Conservation (phyloP, 306 rosid species). For the Lathyrus sativus region DNA sequence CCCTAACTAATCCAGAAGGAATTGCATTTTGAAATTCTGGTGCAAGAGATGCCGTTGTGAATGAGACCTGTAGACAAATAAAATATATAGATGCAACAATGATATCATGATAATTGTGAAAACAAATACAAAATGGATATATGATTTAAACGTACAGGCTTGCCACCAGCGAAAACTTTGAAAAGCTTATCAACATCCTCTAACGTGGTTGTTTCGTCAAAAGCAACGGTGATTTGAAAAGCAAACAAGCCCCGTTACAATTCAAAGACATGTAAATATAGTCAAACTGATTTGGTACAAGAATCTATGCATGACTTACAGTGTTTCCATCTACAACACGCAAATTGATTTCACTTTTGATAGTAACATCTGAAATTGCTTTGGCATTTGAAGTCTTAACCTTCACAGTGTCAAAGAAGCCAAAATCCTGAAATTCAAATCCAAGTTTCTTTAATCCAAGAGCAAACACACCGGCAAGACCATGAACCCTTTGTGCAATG, state of each 20-base stretch:
- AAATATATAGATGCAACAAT: too few species aligned
- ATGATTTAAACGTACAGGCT: slow-evolving; percentile 51
- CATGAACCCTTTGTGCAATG: slow-evolving; percentile 84
- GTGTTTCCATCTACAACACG: slow-evolving; percentile 75
- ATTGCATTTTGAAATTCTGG: too few species aligned
- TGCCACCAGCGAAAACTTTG: slow-evolving; percentile 68
- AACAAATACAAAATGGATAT: too few species aligned
- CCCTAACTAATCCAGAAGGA: too few species aligned
- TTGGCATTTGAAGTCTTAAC: slow-evolving; percentile 70
- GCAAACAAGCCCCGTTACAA: slow-evolving; percentile 31
- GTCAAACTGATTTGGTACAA: slow-evolving; percentile 30
- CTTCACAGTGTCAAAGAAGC: slow-evolving; percentile 93
- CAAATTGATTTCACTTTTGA: slow-evolving; percentile 71
- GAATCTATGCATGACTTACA: slow-evolving; percentile 48
- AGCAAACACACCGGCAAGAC: slow-evolving; percentile 90
- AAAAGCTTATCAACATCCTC: slow-evolving; percentile 79
- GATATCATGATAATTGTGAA: too few species aligned
- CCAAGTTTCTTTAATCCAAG: slow-evolving; percentile 92
- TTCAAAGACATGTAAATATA: slow-evolving; percentile 33
- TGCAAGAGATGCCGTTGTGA: too few species aligned
- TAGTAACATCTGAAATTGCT: slow-evolving; percentile 72
- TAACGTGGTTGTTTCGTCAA: slow-evolving; percentile 96
- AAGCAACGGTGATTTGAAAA: slow-evolving; percentile 82
- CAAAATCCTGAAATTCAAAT: slow-evolving; percentile 87
- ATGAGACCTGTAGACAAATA: too few species aligned